Evolutionary conservation across 164 flowering plant genomes (phyloP).

Genomic region (Vitis rupestris): DNA sequence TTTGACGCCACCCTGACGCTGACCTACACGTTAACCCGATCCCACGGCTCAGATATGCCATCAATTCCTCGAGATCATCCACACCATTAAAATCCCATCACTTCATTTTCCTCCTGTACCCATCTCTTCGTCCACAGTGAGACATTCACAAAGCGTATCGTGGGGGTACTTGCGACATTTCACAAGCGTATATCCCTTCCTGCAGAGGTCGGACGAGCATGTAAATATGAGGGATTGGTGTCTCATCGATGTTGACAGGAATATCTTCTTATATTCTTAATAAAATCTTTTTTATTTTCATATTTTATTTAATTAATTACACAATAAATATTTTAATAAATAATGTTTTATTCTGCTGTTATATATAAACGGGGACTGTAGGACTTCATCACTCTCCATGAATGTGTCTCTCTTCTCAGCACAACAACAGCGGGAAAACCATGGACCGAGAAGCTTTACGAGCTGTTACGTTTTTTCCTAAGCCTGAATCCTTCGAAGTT

Average conservation of each 20-base stretch:
- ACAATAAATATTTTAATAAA: neutral
- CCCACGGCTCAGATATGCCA: conserved; percentile 15
- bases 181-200: conserved; percentile 8
- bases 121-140: neutral
- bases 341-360: neutral
- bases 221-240: conserved; percentile 24
- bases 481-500: neutral
- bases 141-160: neutral
- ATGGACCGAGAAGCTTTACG: conserved; percentile 11
- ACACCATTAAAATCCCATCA: conserved; percentile 8
- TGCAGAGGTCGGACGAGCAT: conserved; percentile 15
- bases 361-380: neutral
- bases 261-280: conserved; percentile 22
- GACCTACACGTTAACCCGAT: conserved; percentile 11
- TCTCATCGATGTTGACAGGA: conserved; percentile 45
- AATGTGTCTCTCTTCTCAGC: neutral
- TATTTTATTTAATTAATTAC: neutral
- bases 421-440: neutral
- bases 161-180: conserved; percentile 2
- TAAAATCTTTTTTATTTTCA: conserved; percentile 12
- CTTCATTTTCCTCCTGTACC: neutral
- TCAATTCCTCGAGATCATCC: conserved; percentile 20
- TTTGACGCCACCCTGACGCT: conserved; percentile 38
- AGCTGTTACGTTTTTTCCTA: conserved; percentile 15
- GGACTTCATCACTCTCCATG: neutral